phyloP scores from a whole-genome alignment of 345 rosid species.

The Turnera subulata region DNA sequence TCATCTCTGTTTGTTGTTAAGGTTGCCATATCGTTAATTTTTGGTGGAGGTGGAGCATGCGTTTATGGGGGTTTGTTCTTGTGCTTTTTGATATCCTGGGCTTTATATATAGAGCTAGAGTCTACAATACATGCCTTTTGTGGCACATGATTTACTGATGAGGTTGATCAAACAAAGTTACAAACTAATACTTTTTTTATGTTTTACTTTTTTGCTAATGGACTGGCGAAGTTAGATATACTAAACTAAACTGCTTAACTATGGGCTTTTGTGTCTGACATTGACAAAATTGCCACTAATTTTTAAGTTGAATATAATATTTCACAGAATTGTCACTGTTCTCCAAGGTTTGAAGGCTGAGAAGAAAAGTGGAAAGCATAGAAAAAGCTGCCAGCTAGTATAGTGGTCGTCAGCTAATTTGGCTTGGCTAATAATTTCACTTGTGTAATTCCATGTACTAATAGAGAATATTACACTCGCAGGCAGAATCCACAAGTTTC shows the following conservation, averaged over 20 bases:
- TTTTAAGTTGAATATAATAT: neutral
- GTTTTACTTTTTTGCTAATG: neutral
- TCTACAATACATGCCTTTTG: slow-evolving; percentile 2
- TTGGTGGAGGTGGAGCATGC: neutral
- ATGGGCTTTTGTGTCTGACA: too few relatives aligned
- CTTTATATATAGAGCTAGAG: neutral
- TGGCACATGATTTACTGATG: slow-evolving; percentile 3
- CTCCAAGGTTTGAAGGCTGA: too few relatives aligned
- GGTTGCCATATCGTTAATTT: slow-evolving; percentile 37
- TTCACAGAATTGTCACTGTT: slow-evolving; percentile 15
- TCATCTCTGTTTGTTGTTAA: slow-evolving; percentile 40
- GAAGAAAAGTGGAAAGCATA: too few relatives aligned
- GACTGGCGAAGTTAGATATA: too few relatives aligned
- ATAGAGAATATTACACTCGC: too few relatives aligned
- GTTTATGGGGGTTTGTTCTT: slow-evolving; percentile 3
- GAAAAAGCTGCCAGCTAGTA: too few relatives aligned
- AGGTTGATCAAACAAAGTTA: slow-evolving; percentile 29
- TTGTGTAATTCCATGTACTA: too few relatives aligned
- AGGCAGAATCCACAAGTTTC: too few relatives aligned
- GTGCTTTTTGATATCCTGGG: slow-evolving; percentile 1
- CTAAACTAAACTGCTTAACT: too few relatives aligned
- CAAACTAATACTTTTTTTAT: slow-evolving; percentile 24
- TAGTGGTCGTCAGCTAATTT: too few relatives aligned
- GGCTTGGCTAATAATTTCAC: too few relatives aligned
- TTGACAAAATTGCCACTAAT: slow-evolving; percentile 2